These are phyloP conservation scores for Kandelia obovata DNA, from an alignment of 345 rosid genomes.

Conservation along the genomic window DNA sequence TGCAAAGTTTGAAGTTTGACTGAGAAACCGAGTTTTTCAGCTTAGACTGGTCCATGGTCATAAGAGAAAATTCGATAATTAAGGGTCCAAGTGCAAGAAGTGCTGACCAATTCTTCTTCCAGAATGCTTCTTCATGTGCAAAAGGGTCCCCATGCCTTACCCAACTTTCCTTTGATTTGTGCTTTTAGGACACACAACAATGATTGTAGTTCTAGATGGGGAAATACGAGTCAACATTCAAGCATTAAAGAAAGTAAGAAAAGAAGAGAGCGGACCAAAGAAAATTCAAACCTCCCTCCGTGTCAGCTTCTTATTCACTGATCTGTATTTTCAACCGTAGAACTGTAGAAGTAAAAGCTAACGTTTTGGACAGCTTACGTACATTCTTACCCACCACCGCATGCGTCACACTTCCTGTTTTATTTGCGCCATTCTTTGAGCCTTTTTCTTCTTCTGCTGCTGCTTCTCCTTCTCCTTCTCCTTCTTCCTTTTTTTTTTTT, in stretches of 20 bases:
- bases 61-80: conserved; percentile 17
- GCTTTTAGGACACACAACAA: background rate
- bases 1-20: conserved; percentile 51
- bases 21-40: conserved; percentile 70
- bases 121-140: background rate
- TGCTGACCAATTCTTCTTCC: conserved; percentile 66
- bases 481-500: no score
- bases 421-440: no score
- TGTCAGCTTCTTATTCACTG: background rate
- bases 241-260: background rate
- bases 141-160: background rate
- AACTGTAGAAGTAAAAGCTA: no score
- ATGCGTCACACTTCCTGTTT: no score
- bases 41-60: conserved; percentile 76
- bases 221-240: conserved; percentile 16
- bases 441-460: no score
- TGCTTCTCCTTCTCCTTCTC: no score
- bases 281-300: conserved; percentile 29
- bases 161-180: background rate
- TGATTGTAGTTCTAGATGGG: conserved; percentile 18
- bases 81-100: conserved; percentile 31
- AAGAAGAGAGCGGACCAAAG: conserved; percentile 12
- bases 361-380: no score
- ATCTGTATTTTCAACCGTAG: no score
- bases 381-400: no score